phyloP scores from a whole-genome alignment of 805 yeast species.

The Kuraishia piskuri region DNA sequence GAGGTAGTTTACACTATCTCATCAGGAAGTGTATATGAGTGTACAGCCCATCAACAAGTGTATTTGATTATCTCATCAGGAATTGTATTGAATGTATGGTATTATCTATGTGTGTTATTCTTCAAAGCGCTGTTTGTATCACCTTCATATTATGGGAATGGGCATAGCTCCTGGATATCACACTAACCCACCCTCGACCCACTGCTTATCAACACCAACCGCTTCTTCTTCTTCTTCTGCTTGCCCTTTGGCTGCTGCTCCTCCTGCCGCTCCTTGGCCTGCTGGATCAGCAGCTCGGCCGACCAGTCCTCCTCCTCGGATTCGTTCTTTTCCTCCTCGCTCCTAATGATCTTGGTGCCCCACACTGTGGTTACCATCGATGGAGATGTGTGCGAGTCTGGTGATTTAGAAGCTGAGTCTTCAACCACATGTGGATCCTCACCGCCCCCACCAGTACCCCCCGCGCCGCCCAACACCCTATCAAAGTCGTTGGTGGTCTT shows the following conservation, averaged over 20 bases:
- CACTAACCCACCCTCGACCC: background rate
- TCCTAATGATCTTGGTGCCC: conserved; percentile 59
- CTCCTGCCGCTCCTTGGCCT: conserved; percentile 39
- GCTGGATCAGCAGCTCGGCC: conserved; percentile 38
- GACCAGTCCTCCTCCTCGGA: conserved; percentile 35
- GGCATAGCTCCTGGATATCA: too few species aligned
- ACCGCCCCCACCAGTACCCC: conserved; percentile 6
- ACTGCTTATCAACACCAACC: conserved; percentile 11
- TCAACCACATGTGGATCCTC: conserved; percentile 5
- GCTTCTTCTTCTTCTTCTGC: conserved; percentile 40
- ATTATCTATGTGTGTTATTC: too few species aligned
- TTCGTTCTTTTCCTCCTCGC: conserved; percentile 28
- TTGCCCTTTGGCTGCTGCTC: conserved; percentile 17
- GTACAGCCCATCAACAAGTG: too few species aligned
- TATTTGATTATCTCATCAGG: too few species aligned
- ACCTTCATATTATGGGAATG: too few species aligned
- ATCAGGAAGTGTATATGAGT: too few species aligned
- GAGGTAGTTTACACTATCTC: too few species aligned
- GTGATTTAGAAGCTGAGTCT: background rate
- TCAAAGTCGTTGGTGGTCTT: conserved; percentile 30
- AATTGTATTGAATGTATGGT: too few species aligned
- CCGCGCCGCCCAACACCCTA: conserved; percentile 22
- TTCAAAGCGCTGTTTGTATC: too few species aligned
- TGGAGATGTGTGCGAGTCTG: conserved; percentile 2
- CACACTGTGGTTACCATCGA: conserved; percentile 49